These are phyloP conservation scores for Orychophragmus violaceus DNA, from an alignment of 345 rosid genomes.

Conservation along the genomic window DNA sequence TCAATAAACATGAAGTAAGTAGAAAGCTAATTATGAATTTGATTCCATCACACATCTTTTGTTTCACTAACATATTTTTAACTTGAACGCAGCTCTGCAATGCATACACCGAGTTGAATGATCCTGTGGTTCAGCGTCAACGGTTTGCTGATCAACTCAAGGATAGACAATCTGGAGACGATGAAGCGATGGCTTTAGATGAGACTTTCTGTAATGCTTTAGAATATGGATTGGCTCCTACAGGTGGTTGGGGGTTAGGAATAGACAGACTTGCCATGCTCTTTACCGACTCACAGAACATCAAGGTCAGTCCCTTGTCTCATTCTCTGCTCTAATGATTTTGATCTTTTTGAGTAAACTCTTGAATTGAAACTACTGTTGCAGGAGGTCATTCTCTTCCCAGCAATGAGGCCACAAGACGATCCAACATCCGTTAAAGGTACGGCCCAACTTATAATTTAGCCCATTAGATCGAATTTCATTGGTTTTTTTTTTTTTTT, in stretches of 20 bases:
- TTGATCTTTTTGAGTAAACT: neutral
- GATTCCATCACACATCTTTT: neutral
- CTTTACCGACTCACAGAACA: constrained; percentile 88
- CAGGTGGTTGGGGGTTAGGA: constrained; percentile 97
- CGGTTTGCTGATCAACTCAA: constrained; percentile 92
- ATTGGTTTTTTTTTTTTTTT: neutral
- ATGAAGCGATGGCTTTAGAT: constrained; percentile 97
- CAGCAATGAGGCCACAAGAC: constrained; percentile 98
- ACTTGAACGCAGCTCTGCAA: constrained; percentile 57
- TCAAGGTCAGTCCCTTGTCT: constrained; percentile 49
- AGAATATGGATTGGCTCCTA: constrained; percentile 92
- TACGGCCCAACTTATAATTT: neutral
- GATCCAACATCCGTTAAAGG: constrained; percentile 59
- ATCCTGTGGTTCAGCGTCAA: constrained; percentile 91
- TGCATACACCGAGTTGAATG: constrained; percentile 97
- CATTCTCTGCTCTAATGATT: neutral
- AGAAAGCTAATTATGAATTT: neutral
- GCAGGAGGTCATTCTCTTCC: constrained; percentile 96
- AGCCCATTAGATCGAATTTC: neutral
- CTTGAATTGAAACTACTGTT: neutral
- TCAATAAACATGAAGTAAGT: constrained; percentile 84
- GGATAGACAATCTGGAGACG: constrained; percentile 95
- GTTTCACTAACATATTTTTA: constrained; percentile 1
- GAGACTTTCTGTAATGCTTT: constrained; percentile 86
- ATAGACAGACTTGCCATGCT: constrained; percentile 85